Base-by-base conservation (phyloP, 805 yeast species). In the Kuraishia hungarica region DNA sequence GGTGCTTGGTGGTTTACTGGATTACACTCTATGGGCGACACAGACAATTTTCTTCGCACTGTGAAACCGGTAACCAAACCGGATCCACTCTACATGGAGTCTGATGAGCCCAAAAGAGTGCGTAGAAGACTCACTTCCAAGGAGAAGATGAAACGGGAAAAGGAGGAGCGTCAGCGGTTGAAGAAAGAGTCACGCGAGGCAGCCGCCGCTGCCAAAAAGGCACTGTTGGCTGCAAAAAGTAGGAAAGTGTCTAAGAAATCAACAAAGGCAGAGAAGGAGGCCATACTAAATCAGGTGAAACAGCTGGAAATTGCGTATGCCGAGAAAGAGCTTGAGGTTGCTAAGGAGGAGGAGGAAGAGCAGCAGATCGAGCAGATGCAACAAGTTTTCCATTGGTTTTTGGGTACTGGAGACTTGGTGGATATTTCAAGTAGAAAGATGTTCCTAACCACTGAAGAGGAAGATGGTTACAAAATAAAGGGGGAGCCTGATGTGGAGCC, bases 341-440 rank as follows among this genome's bases (percentile, higher is more conserved):
- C 53, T 35, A 54, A 53, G 53, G 51, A 48, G 56, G 56, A 49
- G 59, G 46, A 54, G 60, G n/a, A 21, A 56, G 49, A 51, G 54
- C 13, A 50, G 57, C 55, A 28, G 53, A 55, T n/a, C 54, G 23
- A 13, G 39, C 54, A 3, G 54, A 53, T 19, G 57, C 54, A 50
- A 23, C 50, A 39, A 20, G 24, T 19, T 39, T 53, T 55, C 13
- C 59, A 57, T 50, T 64, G 69, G 67, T 64, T 62, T 57, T 58
- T 61, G 20, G 60, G 58, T 53, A 48, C 62, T 43, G 58, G 50
- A n/a, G 55, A 49, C 2, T 60, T 60, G 17, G 58, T 46, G 48
- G 50, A 46, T 47, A 64, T 67, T 21, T 60, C 65, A 19, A 58
- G 60, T 24, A 65, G 61, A 7, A 59, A 75, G 48, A 58, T 64